These are phyloP conservation scores for Pseudocercospora fuligena DNA, from an alignment of 2,329 filamentous ascomycete species.

Conservation along the genomic window DNA sequence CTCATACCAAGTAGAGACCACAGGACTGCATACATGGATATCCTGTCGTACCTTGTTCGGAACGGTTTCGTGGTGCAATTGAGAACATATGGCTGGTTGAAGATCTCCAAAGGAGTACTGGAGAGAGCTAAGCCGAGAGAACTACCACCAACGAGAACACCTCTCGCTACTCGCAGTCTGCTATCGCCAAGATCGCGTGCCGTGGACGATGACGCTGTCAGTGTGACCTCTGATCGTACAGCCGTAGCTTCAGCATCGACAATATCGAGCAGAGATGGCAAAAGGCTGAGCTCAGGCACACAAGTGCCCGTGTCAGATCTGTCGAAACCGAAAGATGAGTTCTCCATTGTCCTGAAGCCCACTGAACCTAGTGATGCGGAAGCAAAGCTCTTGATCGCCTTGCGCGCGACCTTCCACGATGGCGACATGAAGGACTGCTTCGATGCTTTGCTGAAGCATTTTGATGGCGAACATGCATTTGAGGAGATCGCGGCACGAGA, in stretches of 20 bases:
- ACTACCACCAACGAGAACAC: constrained; percentile 15
- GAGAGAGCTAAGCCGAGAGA: constrained; percentile 6
- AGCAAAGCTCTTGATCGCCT: constrained; percentile 19
- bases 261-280: constrained; percentile 15
- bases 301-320: constrained; percentile 7
- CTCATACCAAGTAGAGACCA: constrained; percentile 88
- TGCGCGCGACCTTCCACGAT: constrained; percentile 41
- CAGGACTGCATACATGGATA: constrained; percentile 83
- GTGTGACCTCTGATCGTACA: constrained; percentile 35
- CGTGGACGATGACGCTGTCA: constrained; percentile 35
- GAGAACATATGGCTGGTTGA: constrained; percentile 85
- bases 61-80: constrained; percentile 94
- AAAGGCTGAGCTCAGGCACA: constrained; percentile 21
- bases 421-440: constrained; percentile 68
- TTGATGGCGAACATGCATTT: constrained; percentile 82
- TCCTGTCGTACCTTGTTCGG: constrained; percentile 90
- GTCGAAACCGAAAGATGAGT: background rate
- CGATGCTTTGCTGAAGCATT: constrained; percentile 78
- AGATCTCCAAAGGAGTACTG: constrained; percentile 67
- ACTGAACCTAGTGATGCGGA: constrained; percentile 24
- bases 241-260: constrained; percentile 25
- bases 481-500: constrained; percentile 87
- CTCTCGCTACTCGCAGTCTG: constrained; percentile 25
- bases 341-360: constrained; percentile 31
- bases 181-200: constrained; percentile 33